A percentile compares a stretch with the other conserved stretches of the same genome.
phyloP scores from a whole-genome alignment of 208 protist species.

The Crithidia fasciculata region DNA sequence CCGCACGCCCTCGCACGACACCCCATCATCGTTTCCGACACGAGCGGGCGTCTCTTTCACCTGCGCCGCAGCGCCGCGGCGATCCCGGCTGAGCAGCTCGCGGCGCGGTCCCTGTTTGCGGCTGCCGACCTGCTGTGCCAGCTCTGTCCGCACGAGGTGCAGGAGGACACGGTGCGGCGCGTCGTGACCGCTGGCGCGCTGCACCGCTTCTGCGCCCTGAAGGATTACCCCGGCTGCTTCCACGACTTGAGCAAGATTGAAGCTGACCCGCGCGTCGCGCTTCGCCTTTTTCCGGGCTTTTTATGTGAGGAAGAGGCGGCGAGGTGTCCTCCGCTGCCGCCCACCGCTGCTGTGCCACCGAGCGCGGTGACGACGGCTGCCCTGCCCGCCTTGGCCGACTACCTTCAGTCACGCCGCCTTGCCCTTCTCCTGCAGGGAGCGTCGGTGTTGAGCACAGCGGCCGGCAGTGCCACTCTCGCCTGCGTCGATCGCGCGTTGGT shows the following conservation, averaged over 20 bases:
- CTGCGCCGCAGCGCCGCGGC: slow-evolving; percentile 37
- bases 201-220: slow-evolving; percentile 39
- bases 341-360: neutral
- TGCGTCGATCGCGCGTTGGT: slow-evolving; percentile 61
- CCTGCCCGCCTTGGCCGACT: slow-evolving; percentile 28
- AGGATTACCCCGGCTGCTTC: slow-evolving; percentile 48
- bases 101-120: slow-evolving; percentile 35
- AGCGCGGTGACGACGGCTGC: slow-evolving; percentile 3
- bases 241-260: slow-evolving; percentile 48
- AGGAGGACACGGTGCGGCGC: slow-evolving; percentile 25
- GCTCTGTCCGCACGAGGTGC: slow-evolving; percentile 60
- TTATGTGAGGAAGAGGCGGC: neutral
- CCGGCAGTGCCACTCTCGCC: slow-evolving; percentile 16
- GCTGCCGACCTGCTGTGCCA: slow-evolving; percentile 58
- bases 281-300: slow-evolving; percentile 52
- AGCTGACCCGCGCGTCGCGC: slow-evolving; percentile 49
- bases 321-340: slow-evolving; percentile 9
- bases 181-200: slow-evolving; percentile 48
- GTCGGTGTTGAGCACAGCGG: neutral
- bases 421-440: slow-evolving; percentile 10
- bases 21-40: slow-evolving; percentile 39
- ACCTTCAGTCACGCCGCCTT: slow-evolving; percentile 27
- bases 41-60: slow-evolving; percentile 41
- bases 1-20: slow-evolving; percentile 34
- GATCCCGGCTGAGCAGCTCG: slow-evolving; percentile 39